A percentile compares a stretch with the other conserved stretches of the same genome.
phyloP scores from a whole-genome alignment of 1,284 basidiomycete genomes.

The Ganoderma leucocontextum region DNA sequence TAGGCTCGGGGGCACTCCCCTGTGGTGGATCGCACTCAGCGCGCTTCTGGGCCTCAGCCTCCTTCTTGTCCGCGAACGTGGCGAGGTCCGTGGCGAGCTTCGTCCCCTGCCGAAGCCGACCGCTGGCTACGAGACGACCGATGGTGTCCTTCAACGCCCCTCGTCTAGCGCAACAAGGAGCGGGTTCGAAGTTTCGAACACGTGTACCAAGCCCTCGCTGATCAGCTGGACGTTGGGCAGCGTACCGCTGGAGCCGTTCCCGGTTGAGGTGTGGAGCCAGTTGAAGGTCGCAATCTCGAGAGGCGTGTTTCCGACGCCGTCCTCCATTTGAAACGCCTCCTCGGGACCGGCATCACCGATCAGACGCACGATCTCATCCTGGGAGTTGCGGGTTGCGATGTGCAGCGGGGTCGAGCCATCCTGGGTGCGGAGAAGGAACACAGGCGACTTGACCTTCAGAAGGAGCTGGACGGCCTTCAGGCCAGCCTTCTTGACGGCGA shows the following conservation, averaged over 20 bases:
- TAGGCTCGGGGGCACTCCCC: slow-evolving; percentile 5
- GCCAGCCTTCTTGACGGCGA: slow-evolving; percentile 49
- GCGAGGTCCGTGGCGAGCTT: slow-evolving; percentile 44
- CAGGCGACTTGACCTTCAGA: slow-evolving; percentile 44
- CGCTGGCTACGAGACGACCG: slow-evolving; percentile 43
- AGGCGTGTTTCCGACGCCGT: slow-evolving; percentile 62
- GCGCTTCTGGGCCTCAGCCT: slow-evolving; percentile 38
- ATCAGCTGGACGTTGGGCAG: not conserved
- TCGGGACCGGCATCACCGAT: slow-evolving; percentile 49
- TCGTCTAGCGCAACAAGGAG: slow-evolving; percentile 33
- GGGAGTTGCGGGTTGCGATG: slow-evolving; percentile 47
- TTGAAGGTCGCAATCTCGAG: slow-evolving; percentile 50
- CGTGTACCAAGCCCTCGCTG: not conserved
- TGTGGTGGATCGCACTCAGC: slow-evolving; percentile 11
- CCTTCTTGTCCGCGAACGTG: slow-evolving; percentile 46
- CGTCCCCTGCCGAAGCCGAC: slow-evolving; percentile 43
- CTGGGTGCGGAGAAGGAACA: slow-evolving; percentile 49
- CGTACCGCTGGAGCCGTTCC: slow-evolving; percentile 11
- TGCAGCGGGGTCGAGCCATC: slow-evolving; percentile 58
- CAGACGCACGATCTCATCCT: slow-evolving; percentile 44
- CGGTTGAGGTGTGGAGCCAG: slow-evolving; percentile 29
- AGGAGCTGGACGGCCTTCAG: slow-evolving; percentile 44
- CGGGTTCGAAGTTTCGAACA: not conserved
- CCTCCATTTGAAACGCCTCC: slow-evolving; percentile 54
- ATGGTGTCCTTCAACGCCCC: slow-evolving; percentile 45